Conservation (phyloP, 129 eudicot species). For the Oenanthe sinensis region DNA sequence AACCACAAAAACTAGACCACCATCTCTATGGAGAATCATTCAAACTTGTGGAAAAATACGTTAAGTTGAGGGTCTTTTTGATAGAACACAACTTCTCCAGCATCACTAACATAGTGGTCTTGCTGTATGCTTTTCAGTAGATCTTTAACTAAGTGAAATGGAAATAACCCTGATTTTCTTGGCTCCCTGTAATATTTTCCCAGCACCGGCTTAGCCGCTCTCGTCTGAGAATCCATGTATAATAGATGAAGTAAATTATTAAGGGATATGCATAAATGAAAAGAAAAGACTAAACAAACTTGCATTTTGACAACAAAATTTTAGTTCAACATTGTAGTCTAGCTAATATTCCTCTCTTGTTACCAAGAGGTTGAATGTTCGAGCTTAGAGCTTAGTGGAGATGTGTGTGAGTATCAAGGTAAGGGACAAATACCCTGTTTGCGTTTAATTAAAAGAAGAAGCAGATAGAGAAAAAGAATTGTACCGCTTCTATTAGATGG, state of each 20-base stretch:
- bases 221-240: constrained; percentile 28
- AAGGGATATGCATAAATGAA: too few relatives aligned
- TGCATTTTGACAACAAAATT: background rate
- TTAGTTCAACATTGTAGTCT: background rate
- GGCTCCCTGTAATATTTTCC: constrained; percentile 78
- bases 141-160: constrained; percentile 42
- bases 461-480: background rate
- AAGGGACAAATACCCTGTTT: background rate
- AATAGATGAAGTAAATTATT: background rate
- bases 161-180: constrained; percentile 52
- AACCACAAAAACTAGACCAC: background rate
- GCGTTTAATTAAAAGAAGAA: background rate
- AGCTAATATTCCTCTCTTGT: background rate
- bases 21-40: background rate
- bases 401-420: too few relatives aligned
- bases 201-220: constrained; percentile 55
- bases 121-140: constrained; percentile 43
- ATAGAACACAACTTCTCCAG: constrained; percentile 62
- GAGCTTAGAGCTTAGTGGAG: too few relatives aligned
- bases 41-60: background rate
- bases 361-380: too few relatives aligned
- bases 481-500: constrained; percentile 65
- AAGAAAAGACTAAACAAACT: background rate
- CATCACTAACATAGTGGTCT: constrained; percentile 73
- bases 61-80: constrained; percentile 38